Percentiles rank a stretch among this genome's conserved stretches.
Evolutionary conservation across 2,329 filamentous ascomycete species (phyloP).

Genomic region (Trichoderma sp.): DNA sequence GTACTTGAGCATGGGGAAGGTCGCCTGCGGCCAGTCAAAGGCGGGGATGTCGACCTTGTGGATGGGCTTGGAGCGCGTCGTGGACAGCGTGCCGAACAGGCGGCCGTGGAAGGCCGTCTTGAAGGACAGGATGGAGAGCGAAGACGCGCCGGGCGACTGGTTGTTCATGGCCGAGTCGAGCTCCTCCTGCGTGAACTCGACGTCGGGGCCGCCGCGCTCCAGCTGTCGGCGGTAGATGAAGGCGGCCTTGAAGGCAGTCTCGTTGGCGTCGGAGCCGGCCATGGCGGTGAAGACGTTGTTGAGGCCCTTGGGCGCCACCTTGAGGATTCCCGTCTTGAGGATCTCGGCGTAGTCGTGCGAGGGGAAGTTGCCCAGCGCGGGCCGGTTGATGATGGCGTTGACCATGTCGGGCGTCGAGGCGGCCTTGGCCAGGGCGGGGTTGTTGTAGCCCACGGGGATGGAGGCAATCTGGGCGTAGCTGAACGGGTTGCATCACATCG

Average conservation of each 20-base stretch:
- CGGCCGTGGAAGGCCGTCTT: slow-evolving; percentile 87
- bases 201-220: slow-evolving; percentile 74
- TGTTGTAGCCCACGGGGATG: slow-evolving; percentile 92
- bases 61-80: slow-evolving; percentile 88
- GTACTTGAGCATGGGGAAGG: slow-evolving; percentile 84
- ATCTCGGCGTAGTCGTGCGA: slow-evolving; percentile 80
- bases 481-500: neutral
- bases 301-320: slow-evolving; percentile 78
- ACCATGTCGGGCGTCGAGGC: slow-evolving; percentile 78
- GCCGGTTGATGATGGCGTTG: slow-evolving; percentile 80
- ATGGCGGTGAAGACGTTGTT: slow-evolving; percentile 90
- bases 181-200: slow-evolving; percentile 80
- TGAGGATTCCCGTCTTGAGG: slow-evolving; percentile 77
- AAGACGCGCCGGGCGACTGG: slow-evolving; percentile 71
- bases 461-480: slow-evolving; percentile 91
- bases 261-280: slow-evolving; percentile 89
- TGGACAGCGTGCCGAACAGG: slow-evolving; percentile 83
- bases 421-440: slow-evolving; percentile 69
- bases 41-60: slow-evolving; percentile 94
- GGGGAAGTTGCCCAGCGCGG: slow-evolving; percentile 88
- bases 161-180: slow-evolving; percentile 77
- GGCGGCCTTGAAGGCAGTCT: slow-evolving; percentile 91
- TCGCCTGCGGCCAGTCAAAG: slow-evolving; percentile 91
- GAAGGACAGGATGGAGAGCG: slow-evolving; percentile 85
- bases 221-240: slow-evolving; percentile 89